Conservation (phyloP, 345 rosid species). For the Gossypium mustelinum region DNA sequence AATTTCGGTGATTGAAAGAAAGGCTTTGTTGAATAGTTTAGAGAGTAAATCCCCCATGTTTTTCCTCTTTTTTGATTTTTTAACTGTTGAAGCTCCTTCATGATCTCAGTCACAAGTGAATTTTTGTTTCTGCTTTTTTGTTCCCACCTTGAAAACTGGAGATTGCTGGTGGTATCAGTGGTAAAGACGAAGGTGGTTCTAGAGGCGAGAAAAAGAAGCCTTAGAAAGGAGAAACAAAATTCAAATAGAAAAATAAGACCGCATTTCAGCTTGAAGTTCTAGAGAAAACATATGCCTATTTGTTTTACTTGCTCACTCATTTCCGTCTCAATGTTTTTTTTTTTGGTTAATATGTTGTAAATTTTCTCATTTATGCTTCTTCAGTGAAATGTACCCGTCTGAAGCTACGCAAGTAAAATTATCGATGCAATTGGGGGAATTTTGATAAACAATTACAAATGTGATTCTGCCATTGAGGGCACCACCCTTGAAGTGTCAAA, state of each 20-base stretch:
- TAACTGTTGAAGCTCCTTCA: too few species aligned
- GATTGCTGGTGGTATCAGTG: slow-evolving; percentile 20
- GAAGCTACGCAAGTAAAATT: slow-evolving; percentile 65
- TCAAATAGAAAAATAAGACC: slow-evolving; percentile 99
- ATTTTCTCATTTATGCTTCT: background rate
- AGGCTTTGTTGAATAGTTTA: too few species aligned
- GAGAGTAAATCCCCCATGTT: too few species aligned
- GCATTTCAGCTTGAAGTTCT: slow-evolving; percentile 82
- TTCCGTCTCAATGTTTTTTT: background rate
- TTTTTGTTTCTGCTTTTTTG: background rate
- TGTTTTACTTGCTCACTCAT: background rate
- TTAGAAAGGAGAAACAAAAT: slow-evolving; percentile 46
- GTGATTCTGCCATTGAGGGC: slow-evolving; percentile 98
- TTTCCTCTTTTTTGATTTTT: too few species aligned
- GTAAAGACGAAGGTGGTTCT: slow-evolving; percentile 24
- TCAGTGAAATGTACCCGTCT: slow-evolving; percentile 75
- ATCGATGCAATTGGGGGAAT: slow-evolving; percentile 62
- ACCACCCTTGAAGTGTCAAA: slow-evolving; percentile 46
- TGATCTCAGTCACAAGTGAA: slow-evolving; percentile 19
- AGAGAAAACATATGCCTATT: slow-evolving; percentile 70
- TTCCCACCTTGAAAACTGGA: slow-evolving; percentile 33
- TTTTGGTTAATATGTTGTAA: background rate
- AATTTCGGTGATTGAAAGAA: too few species aligned
- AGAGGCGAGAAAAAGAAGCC: slow-evolving; percentile 38
- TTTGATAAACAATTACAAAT: slow-evolving; percentile 96